A percentile compares a stretch with the other conserved stretches of the same genome.
Conservation (phyloP, 768 basidiomycete species). For the Termitomyces sp. region DNA sequence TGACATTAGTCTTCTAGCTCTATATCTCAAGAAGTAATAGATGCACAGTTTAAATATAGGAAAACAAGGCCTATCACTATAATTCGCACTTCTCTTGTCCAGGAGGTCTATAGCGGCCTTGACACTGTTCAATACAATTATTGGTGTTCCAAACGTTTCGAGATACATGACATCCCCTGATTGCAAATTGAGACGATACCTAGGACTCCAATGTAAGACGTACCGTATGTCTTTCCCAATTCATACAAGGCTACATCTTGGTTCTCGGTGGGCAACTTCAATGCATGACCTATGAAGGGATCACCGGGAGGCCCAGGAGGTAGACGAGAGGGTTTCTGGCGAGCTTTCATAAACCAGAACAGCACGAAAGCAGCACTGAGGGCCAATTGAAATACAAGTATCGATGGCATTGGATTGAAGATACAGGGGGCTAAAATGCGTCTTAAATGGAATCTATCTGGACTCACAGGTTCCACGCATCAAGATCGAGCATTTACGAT, state of each 20-base stretch:
- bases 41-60: conserved; percentile 2
- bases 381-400: not conserved
- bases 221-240: no score
- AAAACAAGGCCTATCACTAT: conserved; percentile 23
- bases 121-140: conserved; percentile 26
- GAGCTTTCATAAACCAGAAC: not conserved
- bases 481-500: no score
- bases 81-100: conserved; percentile 32
- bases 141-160: conserved; percentile 13
- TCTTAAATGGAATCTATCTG: not conserved
- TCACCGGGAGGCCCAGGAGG: conserved; percentile 31
- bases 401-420: not conserved
- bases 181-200: not conserved
- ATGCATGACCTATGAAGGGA: conserved; percentile 29
- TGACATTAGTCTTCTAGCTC: not conserved
- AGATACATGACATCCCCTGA: conserved; percentile 11
- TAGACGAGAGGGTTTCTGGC: not conserved
- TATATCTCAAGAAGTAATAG: not conserved
- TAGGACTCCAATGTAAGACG: conserved; percentile 1
- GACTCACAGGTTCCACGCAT: no score
- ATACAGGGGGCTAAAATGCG: no score
- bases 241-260: conserved; percentile 17
- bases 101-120: conserved; percentile 35
- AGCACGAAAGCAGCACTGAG: not conserved
- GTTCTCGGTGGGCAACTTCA: conserved; percentile 20